phyloP scores from a whole-genome alignment of 2,329 filamentous ascomycete genomes.

The Xylariomycetidae sp. region DNA sequence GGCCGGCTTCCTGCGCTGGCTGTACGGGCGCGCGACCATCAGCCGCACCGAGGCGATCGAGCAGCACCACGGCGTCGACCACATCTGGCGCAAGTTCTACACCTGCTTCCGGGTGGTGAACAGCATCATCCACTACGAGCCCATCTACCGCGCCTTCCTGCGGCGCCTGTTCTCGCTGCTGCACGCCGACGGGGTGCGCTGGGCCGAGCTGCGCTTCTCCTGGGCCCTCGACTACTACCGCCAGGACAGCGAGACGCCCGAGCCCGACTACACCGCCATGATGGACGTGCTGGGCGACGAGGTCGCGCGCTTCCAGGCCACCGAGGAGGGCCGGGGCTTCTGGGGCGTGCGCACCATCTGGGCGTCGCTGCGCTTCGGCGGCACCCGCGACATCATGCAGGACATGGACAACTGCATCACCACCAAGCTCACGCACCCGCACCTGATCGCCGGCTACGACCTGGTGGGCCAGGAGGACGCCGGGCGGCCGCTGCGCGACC shows the following conservation, averaged over 20 bases:
- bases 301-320: conserved; percentile 65
- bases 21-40: conserved; percentile 67
- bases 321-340: conserved; percentile 66
- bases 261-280: conserved; percentile 62
- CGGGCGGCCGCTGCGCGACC: conserved; percentile 67
- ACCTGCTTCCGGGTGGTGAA: conserved; percentile 68
- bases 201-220: conserved; percentile 71
- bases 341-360: conserved; percentile 84
- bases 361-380: conserved; percentile 63
- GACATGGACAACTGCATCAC: conserved; percentile 85
- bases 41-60: conserved; percentile 65
- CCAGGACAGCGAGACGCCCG: conserved; percentile 57
- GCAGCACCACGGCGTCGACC: conserved; percentile 77
- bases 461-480: conserved; percentile 82
- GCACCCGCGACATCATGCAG: conserved; percentile 62
- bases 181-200: conserved; percentile 75
- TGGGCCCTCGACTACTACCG: conserved; percentile 68
- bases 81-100: conserved; percentile 77
- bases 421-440: conserved; percentile 71
- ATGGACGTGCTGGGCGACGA: conserved; percentile 73
- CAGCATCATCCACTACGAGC: conserved; percentile 81
- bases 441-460: conserved; percentile 82
- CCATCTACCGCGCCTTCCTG: conserved; percentile 75
- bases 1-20: conserved; percentile 68
- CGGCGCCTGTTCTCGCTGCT: conserved; percentile 64